Percentiles rank a stretch among this genome's conserved stretches.
phyloP scores from a whole-genome alignment of 176 grass and related monocot species.

The Sorghum bicolor region DNA sequence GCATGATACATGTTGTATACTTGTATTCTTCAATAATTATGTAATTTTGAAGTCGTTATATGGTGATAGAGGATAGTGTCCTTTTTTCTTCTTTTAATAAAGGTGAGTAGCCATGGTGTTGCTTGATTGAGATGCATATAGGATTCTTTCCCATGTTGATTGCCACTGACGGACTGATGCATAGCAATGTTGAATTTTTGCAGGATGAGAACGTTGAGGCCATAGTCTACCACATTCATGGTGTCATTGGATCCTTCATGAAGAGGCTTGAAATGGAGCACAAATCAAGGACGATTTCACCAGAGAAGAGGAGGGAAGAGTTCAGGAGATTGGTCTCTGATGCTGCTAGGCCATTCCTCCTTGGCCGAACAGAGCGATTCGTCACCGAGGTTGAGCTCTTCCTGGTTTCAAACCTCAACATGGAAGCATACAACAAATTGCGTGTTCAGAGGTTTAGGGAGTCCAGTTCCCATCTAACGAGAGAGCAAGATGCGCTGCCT shows the following conservation, averaged over 20 bases:
- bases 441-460: conserved; percentile 41
- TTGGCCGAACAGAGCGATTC: conserved; percentile 51
- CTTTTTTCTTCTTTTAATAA: not conserved
- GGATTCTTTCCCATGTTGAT: not conserved
- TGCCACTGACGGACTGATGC: not conserved
- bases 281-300: not conserved
- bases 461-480: conserved; percentile 36
- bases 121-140: not conserved
- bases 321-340: conserved; percentile 61
- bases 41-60: not conserved
- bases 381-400: conserved; percentile 73
- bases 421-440: conserved; percentile 67
- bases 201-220: conserved; percentile 71
- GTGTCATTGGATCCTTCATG: conserved; percentile 71
- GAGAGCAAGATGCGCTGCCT: conserved; percentile 20
- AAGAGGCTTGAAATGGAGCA: conserved; percentile 46
- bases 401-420: conserved; percentile 67
- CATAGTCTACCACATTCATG: conserved; percentile 78
- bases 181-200: not conserved
- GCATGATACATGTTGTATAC: not conserved
- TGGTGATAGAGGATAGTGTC: not conserved
- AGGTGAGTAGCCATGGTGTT: not conserved
- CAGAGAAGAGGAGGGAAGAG: conserved; percentile 51
- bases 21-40: not conserved
- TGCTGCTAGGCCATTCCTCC: conserved; percentile 70